phyloP scores from a whole-genome alignment of 768 basidiomycete genomes.

The Boletus sp. region DNA sequence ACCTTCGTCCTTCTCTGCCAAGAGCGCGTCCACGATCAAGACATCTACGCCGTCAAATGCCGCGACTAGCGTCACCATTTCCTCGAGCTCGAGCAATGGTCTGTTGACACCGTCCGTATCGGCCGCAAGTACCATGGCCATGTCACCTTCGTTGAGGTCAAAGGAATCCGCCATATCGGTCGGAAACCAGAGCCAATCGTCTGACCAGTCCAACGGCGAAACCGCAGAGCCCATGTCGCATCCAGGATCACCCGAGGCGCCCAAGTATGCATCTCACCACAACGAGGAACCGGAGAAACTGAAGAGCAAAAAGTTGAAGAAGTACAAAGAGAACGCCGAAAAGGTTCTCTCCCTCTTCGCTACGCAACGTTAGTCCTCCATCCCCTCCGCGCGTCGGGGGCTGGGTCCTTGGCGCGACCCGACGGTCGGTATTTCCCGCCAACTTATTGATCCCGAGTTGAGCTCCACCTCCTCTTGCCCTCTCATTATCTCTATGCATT shows the following conservation, averaged over 20 bases:
- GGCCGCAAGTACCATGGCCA: slow-evolving; percentile 38
- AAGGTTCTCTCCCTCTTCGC: slow-evolving; percentile 82
- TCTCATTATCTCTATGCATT: slow-evolving; percentile 32
- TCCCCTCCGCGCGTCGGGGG: slow-evolving; percentile 11
- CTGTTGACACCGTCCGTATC: slow-evolving; percentile 66
- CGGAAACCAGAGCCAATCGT: slow-evolving; percentile 66
- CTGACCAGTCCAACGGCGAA: slow-evolving; percentile 65
- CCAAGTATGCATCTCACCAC: slow-evolving; percentile 28
- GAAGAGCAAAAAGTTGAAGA: slow-evolving; percentile 75
- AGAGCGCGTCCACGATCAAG: slow-evolving; percentile 31
- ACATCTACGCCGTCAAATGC: slow-evolving; percentile 44
- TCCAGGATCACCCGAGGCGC: slow-evolving; percentile 30
- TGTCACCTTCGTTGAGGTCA: slow-evolving; percentile 72
- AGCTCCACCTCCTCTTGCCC: slow-evolving; percentile 9
- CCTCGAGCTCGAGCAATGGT: slow-evolving; percentile 44
- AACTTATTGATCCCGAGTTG: slow-evolving; percentile 21
- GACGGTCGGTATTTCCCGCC: slow-evolving; percentile 12
- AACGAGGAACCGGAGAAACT: slow-evolving; percentile 52
- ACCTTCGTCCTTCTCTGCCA: slow-evolving; percentile 35
- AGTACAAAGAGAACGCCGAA: slow-evolving; percentile 85
- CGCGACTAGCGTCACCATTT: slow-evolving; percentile 31
- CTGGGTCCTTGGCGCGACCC: slow-evolving; percentile 23
- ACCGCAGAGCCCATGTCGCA: slow-evolving; percentile 25
- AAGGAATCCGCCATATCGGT: slow-evolving; percentile 78
- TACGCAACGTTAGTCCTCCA: slow-evolving; percentile 52